Percentiles rank a stretch among this genome's conserved stretches.
Conservation (phyloP, 2,329 filamentous ascomycete genomes). For the Fusarium chlamydosporum region DNA sequence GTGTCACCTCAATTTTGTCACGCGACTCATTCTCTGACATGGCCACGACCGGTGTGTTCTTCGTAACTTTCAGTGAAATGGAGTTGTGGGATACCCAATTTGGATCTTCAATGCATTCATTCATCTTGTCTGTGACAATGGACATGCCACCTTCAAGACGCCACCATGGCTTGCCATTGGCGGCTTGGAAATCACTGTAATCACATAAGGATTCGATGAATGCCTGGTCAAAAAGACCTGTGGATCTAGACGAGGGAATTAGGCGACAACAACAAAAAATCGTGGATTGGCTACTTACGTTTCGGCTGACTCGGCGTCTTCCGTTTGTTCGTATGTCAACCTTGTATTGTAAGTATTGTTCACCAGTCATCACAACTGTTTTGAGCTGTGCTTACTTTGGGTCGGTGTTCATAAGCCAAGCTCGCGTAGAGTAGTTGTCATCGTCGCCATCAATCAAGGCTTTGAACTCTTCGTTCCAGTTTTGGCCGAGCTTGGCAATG, state of each 20-base stretch:
- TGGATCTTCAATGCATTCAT: not conserved
- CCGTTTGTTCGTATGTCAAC: conserved; percentile 12
- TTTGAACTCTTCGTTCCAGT: conserved; percentile 17
- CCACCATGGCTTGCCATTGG: conserved; percentile 3
- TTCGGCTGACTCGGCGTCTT: conserved; percentile 7
- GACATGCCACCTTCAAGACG: conserved; percentile 41
- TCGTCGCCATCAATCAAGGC: not conserved
- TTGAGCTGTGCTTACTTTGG: not conserved
- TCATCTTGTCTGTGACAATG: conserved; percentile 28
- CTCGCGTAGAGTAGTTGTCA: conserved; percentile 25
- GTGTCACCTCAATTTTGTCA: conserved; percentile 13
- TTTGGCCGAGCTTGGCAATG: not conserved
- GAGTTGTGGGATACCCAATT: not conserved
- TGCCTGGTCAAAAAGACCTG: conserved; percentile 31
- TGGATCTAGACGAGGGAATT: conserved; percentile 3
- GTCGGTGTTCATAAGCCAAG: conserved; percentile 23
- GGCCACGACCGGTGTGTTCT: not conserved
- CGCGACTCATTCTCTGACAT: conserved; percentile 3
- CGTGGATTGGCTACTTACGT: not conserved
- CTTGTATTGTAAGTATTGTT: not conserved
- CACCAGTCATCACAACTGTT: rapidly evolving
- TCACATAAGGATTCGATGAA: conserved; percentile 31
- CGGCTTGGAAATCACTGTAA: conserved; percentile 34
- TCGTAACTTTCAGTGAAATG: not conserved
- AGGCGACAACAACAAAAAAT: rapidly evolving